Conservation (phyloP, 768 basidiomycete genomes). For the Galerina sulciceps region DNA sequence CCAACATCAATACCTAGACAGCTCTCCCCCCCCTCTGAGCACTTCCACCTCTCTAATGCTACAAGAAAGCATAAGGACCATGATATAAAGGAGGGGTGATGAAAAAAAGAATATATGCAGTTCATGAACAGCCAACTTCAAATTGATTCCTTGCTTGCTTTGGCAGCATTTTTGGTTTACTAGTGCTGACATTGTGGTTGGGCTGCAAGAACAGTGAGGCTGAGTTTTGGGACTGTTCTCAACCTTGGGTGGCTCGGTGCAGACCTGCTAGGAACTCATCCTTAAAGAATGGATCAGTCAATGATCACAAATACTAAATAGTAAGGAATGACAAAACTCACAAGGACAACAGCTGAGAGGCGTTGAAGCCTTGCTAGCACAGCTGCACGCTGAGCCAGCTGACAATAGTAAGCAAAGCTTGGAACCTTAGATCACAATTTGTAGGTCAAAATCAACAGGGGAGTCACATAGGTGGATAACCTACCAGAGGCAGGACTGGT, state of each 20-base stretch:
- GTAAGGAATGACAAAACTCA: slow-evolving; percentile 2
- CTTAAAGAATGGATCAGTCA: neutral
- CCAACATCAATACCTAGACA: too few relatives aligned
- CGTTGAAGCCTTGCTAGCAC: neutral
- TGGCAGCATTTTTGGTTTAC: too few relatives aligned
- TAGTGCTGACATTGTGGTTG: too few relatives aligned
- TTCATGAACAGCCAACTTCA: too few relatives aligned
- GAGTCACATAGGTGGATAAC: neutral
- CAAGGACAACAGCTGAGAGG: slow-evolving; percentile 7
- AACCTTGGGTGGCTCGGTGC: slow-evolving; percentile 2
- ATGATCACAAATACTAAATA: neutral
- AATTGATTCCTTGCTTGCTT: too few relatives aligned
- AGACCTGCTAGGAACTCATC: slow-evolving; percentile 20
- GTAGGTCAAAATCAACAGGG: neutral
- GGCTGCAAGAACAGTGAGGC: too few relatives aligned
- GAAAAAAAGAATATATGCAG: too few relatives aligned
- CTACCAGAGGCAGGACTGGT: slow-evolving; percentile 8
- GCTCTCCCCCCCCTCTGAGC: too few relatives aligned
- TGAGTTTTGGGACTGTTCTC: neutral
- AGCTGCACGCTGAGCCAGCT: neutral
- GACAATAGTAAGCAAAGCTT: neutral
- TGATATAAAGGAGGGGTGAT: too few relatives aligned
- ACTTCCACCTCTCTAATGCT: too few relatives aligned
- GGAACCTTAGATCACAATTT: slow-evolving; percentile 1
- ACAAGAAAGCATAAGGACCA: too few relatives aligned